phyloP scores from a whole-genome alignment of 129 eudicot genomes.

The Chrysanthemum lavandulifolium region DNA sequence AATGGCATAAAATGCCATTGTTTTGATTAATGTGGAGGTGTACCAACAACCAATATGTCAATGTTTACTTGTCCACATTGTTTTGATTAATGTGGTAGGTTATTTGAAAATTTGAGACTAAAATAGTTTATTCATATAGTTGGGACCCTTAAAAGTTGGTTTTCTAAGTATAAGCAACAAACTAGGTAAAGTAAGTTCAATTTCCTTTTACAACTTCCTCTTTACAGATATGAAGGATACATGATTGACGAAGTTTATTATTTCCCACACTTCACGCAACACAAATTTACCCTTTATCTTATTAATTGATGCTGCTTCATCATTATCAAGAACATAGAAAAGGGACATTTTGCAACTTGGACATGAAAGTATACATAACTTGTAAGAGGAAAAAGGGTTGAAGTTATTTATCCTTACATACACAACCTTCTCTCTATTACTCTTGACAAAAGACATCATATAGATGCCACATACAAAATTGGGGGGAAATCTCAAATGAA shows the following conservation, averaged over 20 bases:
- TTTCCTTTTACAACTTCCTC: background rate
- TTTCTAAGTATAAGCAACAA: background rate
- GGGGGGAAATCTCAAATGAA: slow-evolving; percentile 4
- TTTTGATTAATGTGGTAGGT: background rate
- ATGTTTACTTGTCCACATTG: background rate
- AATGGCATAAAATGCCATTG: background rate
- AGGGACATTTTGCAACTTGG: background rate
- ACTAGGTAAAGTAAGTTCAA: background rate
- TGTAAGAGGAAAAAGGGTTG: background rate
- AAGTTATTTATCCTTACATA: too few species aligned
- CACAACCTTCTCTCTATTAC: too few species aligned
- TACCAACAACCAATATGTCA: background rate
- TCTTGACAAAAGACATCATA: too few species aligned
- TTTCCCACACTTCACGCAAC: background rate
- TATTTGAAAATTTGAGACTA: background rate
- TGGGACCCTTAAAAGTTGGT: background rate
- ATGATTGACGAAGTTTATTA: background rate
- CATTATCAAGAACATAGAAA: background rate
- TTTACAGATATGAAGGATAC: background rate
- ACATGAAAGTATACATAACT: background rate
- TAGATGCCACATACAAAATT: too few species aligned
- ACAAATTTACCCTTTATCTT: background rate
- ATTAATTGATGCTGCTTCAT: background rate
- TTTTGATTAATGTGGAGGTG: background rate
- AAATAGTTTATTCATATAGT: background rate